phyloP scores from a whole-genome alignment of 148 eudicot species.

The Rhododendron griersonianum region DNA sequence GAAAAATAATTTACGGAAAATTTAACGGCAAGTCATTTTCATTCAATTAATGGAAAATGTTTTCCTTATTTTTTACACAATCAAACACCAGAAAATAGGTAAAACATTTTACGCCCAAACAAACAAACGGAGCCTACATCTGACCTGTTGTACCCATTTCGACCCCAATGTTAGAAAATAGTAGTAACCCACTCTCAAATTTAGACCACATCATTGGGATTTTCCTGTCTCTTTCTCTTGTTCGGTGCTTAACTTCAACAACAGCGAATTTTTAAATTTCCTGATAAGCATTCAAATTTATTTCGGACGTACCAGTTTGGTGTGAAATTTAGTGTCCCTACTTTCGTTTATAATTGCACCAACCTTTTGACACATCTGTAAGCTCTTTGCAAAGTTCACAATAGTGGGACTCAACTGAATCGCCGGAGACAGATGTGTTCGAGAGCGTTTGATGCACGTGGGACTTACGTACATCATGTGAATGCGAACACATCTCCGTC shows the following conservation, averaged over 20 bases:
- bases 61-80: too few relatives aligned
- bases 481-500: neutral
- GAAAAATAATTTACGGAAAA: too few relatives aligned
- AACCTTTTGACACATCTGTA: neutral
- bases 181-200: too few relatives aligned
- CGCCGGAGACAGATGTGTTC: neutral
- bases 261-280: neutral
- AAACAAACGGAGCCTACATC: neutral
- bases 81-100: too few relatives aligned
- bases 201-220: neutral
- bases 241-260: neutral
- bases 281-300: too few relatives aligned
- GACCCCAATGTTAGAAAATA: neutral
- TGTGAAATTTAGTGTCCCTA: too few relatives aligned
- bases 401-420: slow-evolving; percentile 10
- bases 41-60: too few relatives aligned
- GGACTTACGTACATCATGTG: neutral
- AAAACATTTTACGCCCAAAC: too few relatives aligned
- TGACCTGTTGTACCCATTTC: neutral
- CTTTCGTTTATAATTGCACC: neutral
- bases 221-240: neutral
- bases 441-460: neutral
- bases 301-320: too few relatives aligned
- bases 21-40: too few relatives aligned
- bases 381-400: neutral